phyloP scores from a whole-genome alignment of 148 eudicot genomes.

The Fagopyrum tataricum region DNA sequence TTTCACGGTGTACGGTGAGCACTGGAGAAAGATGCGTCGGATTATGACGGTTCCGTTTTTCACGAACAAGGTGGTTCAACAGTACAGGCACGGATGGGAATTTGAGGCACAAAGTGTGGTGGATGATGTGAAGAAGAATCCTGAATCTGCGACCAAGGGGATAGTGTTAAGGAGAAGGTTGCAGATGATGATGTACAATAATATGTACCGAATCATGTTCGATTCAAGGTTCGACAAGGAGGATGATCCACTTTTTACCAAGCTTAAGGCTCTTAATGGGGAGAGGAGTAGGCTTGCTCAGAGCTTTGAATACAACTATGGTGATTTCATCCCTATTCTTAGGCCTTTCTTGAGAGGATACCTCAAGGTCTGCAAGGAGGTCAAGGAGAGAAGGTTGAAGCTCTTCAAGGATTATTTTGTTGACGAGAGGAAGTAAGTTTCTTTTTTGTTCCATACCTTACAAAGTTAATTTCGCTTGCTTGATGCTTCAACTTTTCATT shows the following conservation, averaged over 20 bases:
- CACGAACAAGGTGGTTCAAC: slow-evolving; percentile 48
- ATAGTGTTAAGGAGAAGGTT: slow-evolving; percentile 40
- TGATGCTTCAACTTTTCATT: background rate
- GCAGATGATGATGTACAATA: slow-evolving; percentile 45
- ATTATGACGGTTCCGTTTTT: slow-evolving; percentile 59
- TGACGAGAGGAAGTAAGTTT: slow-evolving; percentile 34
- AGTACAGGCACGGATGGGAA: slow-evolving; percentile 39
- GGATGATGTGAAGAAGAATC: slow-evolving; percentile 25
- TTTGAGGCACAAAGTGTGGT: slow-evolving; percentile 34
- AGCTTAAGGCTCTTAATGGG: slow-evolving; percentile 31
- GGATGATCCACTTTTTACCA: slow-evolving; percentile 36
- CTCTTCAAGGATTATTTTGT: slow-evolving; percentile 37
- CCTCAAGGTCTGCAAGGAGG: slow-evolving; percentile 38
- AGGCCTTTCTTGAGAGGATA: slow-evolving; percentile 47
- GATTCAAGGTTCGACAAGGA: slow-evolving; percentile 30
- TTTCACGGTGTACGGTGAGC: slow-evolving; percentile 44
- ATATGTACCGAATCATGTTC: slow-evolving; percentile 53
- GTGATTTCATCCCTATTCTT: slow-evolving; percentile 49
- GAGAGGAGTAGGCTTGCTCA: slow-evolving; percentile 51
- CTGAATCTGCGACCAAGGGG: slow-evolving; percentile 20
- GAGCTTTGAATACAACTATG: slow-evolving; percentile 53
- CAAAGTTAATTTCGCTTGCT: background rate
- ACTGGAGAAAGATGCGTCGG: slow-evolving; percentile 52
- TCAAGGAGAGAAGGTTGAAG: slow-evolving; percentile 33
- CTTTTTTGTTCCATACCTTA: background rate